Base-by-base conservation (phyloP, 169 alveolate species). In the Theileria luwenshuni region DNA sequence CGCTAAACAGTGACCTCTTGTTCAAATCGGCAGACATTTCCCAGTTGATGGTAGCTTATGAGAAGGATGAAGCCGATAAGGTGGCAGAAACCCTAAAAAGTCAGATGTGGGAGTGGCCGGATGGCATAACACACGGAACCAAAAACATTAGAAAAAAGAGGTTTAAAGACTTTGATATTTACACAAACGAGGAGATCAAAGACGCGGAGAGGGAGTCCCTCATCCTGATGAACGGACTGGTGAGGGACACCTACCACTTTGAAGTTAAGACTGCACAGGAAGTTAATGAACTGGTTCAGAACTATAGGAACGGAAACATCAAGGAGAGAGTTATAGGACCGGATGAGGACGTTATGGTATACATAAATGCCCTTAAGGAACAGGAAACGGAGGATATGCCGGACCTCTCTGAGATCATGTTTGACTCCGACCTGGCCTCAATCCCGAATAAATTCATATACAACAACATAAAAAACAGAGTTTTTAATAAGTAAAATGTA, bases 21-120 rank as follows among this genome's bases (percentile, higher is more conserved):
- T 92, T 92, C 64, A 92, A 92, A 45, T 67, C 96, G 33, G 94
- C 92, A 35, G 84, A 90, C 35, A 76, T 90, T 10, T 86, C 91
- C 35, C 94, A 90, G 51, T 63, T 90, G 80, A 64, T 90, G 81
- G 41, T 80, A 79, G 94, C 83, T 30, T 85, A 56, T 47, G 91
- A 86, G 21, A 69, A 81, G 60, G 56, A 73, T n/a, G 77, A 73
- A 52, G 84, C 86, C 38, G 81, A 64, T 33, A 67, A 69, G n/a
- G 83, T 85, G 27, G 45, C 76, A n/a, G 83, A 81, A 41, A 48
- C 23, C 41, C 45, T 92, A 68, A 73, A 84, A 33, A 60, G 74
- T 25, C 69, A 84, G 45, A 73, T 85, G 72, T 92, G 96, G 96
- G 96, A 92, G 77, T 92, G 96, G 96, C 92, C 90, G 25, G 91